These are phyloP conservation scores for Lecanicillium sp. DNA, from an alignment of 2,329 filamentous ascomycete genomes.

Conservation along the genomic window DNA sequence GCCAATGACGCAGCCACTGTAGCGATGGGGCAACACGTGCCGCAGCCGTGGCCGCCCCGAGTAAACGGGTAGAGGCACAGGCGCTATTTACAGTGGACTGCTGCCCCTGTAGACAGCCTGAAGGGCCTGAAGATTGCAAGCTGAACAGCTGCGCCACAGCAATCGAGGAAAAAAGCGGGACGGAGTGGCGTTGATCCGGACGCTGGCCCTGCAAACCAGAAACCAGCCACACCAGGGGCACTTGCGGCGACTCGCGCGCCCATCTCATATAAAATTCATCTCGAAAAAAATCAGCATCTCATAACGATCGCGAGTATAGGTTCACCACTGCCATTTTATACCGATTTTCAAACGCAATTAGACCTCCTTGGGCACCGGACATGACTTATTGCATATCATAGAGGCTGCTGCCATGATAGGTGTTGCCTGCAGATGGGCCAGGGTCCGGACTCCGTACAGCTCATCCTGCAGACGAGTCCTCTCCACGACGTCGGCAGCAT, in stretches of 20 bases:
- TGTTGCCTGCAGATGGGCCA: conserved; percentile 8
- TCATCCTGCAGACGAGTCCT: not conserved
- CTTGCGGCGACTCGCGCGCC: not conserved
- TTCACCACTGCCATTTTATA: too few relatives aligned
- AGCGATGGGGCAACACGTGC: conserved; percentile 3
- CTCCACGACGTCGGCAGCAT: not conserved
- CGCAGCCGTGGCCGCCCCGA: too few relatives aligned
- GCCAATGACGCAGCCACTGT: conserved; percentile 3
- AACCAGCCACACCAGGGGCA: too few relatives aligned
- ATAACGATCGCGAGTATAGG: too few relatives aligned
- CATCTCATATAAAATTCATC: not conserved
- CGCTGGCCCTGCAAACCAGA: not conserved
- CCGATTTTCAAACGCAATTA: too few relatives aligned
- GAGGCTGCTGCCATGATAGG: conserved; percentile 4
- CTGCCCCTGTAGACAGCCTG: not conserved
- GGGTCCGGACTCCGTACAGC: not conserved
- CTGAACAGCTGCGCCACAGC: too few relatives aligned
- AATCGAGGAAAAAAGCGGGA: conserved; percentile 7
- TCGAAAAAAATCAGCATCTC: too few relatives aligned
- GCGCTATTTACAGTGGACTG: not conserved
- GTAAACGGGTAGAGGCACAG: not conserved
- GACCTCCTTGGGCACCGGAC: too few relatives aligned
- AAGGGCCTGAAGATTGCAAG: too few relatives aligned
- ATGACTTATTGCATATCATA: conserved; percentile 7
- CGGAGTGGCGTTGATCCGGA: conserved; percentile 1